Percentiles rank a stretch among this genome's conserved stretches.
Evolutionary conservation across 1,284 basidiomycete genomes (phyloP).

Genomic region (Ceratobasidium sp.): DNA sequence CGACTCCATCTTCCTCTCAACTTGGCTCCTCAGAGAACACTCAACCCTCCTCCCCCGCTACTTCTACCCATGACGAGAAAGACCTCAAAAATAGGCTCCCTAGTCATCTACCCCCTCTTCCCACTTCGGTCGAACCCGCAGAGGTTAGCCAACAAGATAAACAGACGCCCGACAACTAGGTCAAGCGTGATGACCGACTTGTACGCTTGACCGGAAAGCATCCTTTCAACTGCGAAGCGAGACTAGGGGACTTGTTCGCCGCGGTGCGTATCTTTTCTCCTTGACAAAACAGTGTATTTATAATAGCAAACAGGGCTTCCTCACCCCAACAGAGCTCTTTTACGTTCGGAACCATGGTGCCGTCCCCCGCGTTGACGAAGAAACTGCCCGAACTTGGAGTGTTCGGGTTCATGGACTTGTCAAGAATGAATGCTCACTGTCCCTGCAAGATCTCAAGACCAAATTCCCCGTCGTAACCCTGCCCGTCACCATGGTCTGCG

Average conservation of each 20-base stretch:
- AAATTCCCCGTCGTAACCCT: slow-evolving; percentile 70
- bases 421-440: slow-evolving; percentile 60
- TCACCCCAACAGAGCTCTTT: slow-evolving; percentile 74
- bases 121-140: slow-evolving; percentile 23
- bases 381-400: slow-evolving; percentile 64
- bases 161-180: slow-evolving; percentile 63
- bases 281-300: neutral
- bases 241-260: slow-evolving; percentile 64
- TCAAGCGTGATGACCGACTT: slow-evolving; percentile 60
- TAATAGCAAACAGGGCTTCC: slow-evolving; percentile 63
- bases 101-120: slow-evolving; percentile 50
- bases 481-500: slow-evolving; percentile 76
- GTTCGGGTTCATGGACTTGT: slow-evolving; percentile 68
- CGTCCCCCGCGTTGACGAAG: slow-evolving; percentile 66
- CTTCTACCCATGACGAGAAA: neutral
- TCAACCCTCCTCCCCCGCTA: slow-evolving; percentile 11
- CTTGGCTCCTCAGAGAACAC: neutral
- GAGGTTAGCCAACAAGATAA: slow-evolving; percentile 52
- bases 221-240: slow-evolving; percentile 73
- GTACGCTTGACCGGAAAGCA: slow-evolving; percentile 71
- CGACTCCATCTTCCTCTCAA: neutral
- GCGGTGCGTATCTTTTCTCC: slow-evolving; percentile 56
- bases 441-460: slow-evolving; percentile 63
- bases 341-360: slow-evolving; percentile 78
- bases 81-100: slow-evolving; percentile 45